Conservation (phyloP, 441 rosid genomes). For the Adansonia rubrostipa region DNA sequence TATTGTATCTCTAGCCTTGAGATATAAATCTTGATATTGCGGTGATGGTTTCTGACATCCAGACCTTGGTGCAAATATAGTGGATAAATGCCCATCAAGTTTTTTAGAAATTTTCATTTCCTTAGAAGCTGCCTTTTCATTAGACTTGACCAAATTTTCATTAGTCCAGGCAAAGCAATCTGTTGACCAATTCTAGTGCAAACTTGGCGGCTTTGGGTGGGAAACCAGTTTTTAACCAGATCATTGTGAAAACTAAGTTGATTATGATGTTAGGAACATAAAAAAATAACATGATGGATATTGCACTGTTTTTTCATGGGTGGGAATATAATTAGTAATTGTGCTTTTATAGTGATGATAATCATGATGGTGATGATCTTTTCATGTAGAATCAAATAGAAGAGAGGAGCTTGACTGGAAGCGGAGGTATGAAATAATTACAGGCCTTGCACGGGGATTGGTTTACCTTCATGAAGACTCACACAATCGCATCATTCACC, state of each 20-base stretch:
- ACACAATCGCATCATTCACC: slow-evolving; percentile 77
- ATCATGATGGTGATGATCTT: slow-evolving; percentile 20
- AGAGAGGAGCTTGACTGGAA: slow-evolving; percentile 74
- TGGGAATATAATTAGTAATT: slow-evolving; percentile 14
- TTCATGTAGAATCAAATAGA: slow-evolving; percentile 55
- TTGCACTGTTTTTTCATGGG: neutral
- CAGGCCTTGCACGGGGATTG: slow-evolving; percentile 82
- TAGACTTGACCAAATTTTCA: slow-evolving; percentile 12
- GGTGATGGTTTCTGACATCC: neutral
- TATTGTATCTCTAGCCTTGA: neutral
- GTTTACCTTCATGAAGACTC: slow-evolving; percentile 92
- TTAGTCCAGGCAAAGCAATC: slow-evolving; percentile 17
- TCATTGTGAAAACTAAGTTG: slow-evolving; percentile 21
- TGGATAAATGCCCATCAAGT: neutral
- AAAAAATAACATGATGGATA: neutral
- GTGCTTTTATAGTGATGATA: neutral
- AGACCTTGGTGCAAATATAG: neutral
- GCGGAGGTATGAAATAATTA: slow-evolving; percentile 67
- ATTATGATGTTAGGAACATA: neutral
- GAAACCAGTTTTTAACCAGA: slow-evolving; percentile 9
- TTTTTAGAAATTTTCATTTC: neutral
- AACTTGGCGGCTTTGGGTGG: neutral
- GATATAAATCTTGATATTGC: neutral
- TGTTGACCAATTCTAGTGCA: slow-evolving; percentile 25
- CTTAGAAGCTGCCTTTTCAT: neutral